Base-by-base conservation (phyloP, 495 filamentous ascomycete genomes). In the Cairneyella variabilis region DNA sequence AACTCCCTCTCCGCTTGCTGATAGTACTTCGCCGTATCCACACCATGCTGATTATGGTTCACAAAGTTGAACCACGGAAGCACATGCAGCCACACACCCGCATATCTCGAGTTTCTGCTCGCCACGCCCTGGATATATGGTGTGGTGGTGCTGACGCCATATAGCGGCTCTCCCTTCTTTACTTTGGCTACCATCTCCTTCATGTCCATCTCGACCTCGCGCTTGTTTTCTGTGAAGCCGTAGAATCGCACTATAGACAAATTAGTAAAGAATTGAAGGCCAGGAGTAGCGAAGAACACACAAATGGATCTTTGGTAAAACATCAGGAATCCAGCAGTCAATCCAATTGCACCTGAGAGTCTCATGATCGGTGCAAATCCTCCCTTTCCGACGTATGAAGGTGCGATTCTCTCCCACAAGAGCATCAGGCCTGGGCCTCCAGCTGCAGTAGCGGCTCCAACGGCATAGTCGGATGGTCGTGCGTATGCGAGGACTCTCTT, bases 11-110 rank as follows among this genome's bases (percentile, higher is more conserved):
- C 93, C n/a, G 93, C 93, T 68, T 92, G 88, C 67, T 83, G 83
- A 71, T 96, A 98, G 74, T 98, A 98, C 73, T 98, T 98, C 51
- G 90, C 89, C 23, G 93, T 98, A 69, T 98, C 95, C 49, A 98
- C 87, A 58, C 93, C 93, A 68, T 98, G 93, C 79, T 96, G 90
- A 61, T 83, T 85, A 72, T 98, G 93, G 69, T 98, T 97, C 56
- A 96, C 92, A 69, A 97, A 81, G 75, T 98, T 98, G 76, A 95
- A 88, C 93, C 90, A 96, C 17, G 93, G 93, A 26, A 98, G 63
- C 37, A 93, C 79, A 62, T 89, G 85, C 40, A 87, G 71, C 63
- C 89, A 95, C 16, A 93, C 74, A 25, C 85, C 83, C 25, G 88
- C 82, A 75, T 96, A 97, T 65, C 93, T 77, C 28, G 91, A 96